Evolutionary conservation across 2,329 filamentous ascomycete species (phyloP).

Genomic region (Hypoxylon sp.): DNA sequence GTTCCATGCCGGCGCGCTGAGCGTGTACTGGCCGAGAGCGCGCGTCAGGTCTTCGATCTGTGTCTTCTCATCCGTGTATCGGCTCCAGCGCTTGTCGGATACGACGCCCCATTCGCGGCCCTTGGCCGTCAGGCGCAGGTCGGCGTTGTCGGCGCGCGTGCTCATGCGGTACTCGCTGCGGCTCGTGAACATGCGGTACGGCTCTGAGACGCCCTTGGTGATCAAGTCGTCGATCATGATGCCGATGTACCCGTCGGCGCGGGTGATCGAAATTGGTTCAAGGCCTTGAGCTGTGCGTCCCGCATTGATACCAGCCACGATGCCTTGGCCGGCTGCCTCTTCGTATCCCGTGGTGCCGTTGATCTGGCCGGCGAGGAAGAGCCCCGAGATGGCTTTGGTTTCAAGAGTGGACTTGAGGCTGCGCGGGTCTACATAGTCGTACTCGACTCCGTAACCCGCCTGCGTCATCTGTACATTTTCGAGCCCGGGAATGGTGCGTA

Average conservation of each 20-base stretch:
- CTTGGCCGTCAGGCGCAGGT: slow-evolving; percentile 84
- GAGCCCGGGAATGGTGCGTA: slow-evolving; percentile 89
- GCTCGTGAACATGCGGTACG: slow-evolving; percentile 98
- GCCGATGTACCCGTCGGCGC: slow-evolving; percentile 95
- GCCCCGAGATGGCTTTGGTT: slow-evolving; percentile 89
- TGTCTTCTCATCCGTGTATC: slow-evolving; percentile 74
- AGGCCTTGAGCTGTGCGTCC: slow-evolving; percentile 82
- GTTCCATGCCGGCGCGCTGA: slow-evolving; percentile 77
- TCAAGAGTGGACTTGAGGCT: slow-evolving; percentile 90
- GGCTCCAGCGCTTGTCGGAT: slow-evolving; percentile 81
- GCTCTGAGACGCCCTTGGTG: slow-evolving; percentile 96
- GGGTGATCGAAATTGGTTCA: slow-evolving; percentile 76
- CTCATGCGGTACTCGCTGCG: slow-evolving; percentile 96
- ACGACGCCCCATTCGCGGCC: slow-evolving; percentile 85
- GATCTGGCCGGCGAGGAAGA: slow-evolving; percentile 96
- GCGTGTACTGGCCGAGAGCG: slow-evolving; percentile 70
- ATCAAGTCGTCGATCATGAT: slow-evolving; percentile 99
- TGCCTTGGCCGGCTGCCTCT: slow-evolving; percentile 93
- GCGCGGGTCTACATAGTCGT: slow-evolving; percentile 97
- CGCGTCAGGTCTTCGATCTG: slow-evolving; percentile 77
- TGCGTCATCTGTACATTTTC: slow-evolving; percentile 94
- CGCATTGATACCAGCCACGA: slow-evolving; percentile 94
- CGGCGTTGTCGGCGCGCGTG: slow-evolving; percentile 93
- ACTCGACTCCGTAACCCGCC: slow-evolving; percentile 96
- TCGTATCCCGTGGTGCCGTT: slow-evolving; percentile 99